Percentiles rank a stretch among this genome's conserved stretches.
phyloP scores from a whole-genome alignment of 768 basidiomycete species.

The Lactifluus hygrophoroides region DNA sequence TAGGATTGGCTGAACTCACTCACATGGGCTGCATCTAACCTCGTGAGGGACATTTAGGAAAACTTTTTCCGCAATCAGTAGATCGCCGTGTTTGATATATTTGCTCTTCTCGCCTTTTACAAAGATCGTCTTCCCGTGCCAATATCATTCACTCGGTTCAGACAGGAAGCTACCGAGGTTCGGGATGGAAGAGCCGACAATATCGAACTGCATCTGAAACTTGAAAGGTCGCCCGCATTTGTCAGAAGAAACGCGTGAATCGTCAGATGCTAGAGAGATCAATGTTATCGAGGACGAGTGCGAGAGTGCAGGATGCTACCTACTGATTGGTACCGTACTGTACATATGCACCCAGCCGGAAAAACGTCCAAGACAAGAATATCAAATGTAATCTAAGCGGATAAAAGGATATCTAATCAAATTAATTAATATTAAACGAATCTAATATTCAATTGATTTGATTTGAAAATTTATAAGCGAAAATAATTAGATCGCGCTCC shows the following conservation, averaged over 20 bases:
- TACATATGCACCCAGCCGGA: too few relatives aligned
- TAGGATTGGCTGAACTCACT: conserved; percentile 35
- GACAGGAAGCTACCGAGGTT: conserved; percentile 79
- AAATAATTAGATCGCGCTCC: too few relatives aligned
- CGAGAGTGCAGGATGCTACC: too few relatives aligned
- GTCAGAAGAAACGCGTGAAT: conserved; percentile 84
- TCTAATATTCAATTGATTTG: too few relatives aligned
- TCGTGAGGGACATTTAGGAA: conserved; percentile 65
- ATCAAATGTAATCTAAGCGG: too few relatives aligned
- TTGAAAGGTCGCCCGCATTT: conserved; percentile 51
- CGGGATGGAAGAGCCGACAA: conserved; percentile 48
- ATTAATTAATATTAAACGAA: too few relatives aligned
- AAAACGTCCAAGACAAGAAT: too few relatives aligned
- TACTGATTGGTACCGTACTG: too few relatives aligned
- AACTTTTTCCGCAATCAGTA: conserved; percentile 49
- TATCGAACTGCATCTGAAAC: conserved; percentile 67
- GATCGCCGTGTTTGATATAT: conserved; percentile 72
- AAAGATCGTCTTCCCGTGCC: conserved; percentile 58
- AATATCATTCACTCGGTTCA: conserved; percentile 40
- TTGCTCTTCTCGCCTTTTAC: conserved; percentile 72
- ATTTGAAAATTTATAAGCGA: too few relatives aligned
- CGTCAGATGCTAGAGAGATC: conserved; percentile 56
- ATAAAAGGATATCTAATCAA: too few relatives aligned
- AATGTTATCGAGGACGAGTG: too few relatives aligned
- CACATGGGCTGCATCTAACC: conserved; percentile 79